Percentiles rank a stretch among this genome's conserved stretches.
Conservation (phyloP, 2,329 filamentous ascomycete species). For the Fusarium denticulatum region DNA sequence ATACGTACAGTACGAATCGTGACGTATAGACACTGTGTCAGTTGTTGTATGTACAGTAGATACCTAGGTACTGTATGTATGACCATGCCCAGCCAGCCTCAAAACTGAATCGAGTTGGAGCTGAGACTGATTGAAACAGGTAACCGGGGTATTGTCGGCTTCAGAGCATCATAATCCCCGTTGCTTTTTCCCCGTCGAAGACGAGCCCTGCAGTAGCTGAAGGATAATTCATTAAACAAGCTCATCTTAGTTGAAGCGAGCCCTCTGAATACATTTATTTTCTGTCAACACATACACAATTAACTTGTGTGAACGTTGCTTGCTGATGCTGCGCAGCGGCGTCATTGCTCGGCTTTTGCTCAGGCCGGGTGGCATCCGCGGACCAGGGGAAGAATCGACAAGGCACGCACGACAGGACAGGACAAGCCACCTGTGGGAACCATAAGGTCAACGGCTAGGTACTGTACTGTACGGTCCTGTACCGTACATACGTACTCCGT, state of each 20-base stretch:
- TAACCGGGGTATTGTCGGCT: not conserved
- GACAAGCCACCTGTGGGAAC: slow-evolving; percentile 5
- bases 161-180: not conserved
- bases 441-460: not conserved
- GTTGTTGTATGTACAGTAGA: too few species aligned
- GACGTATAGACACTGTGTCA: not conserved
- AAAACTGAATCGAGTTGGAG: slow-evolving; percentile 7
- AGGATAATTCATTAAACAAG: not conserved
- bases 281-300: not conserved
- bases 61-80: not conserved
- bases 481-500: not conserved
- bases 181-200: not conserved
- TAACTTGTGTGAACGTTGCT: not conserved
- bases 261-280: not conserved
- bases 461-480: not conserved
- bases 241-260: not conserved
- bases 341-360: slow-evolving; percentile 5
- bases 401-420: not conserved
- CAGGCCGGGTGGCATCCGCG: slow-evolving; percentile 28
- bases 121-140: slow-evolving; percentile 1
- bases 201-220: too few species aligned
- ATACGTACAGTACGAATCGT: slow-evolving; percentile 17
- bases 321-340: not conserved
- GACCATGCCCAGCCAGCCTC: not conserved
- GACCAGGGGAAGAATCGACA: slow-evolving; percentile 21